Conservation (phyloP, 2,329 filamentous ascomycete species). For the Neofusicoccum ribis region DNA sequence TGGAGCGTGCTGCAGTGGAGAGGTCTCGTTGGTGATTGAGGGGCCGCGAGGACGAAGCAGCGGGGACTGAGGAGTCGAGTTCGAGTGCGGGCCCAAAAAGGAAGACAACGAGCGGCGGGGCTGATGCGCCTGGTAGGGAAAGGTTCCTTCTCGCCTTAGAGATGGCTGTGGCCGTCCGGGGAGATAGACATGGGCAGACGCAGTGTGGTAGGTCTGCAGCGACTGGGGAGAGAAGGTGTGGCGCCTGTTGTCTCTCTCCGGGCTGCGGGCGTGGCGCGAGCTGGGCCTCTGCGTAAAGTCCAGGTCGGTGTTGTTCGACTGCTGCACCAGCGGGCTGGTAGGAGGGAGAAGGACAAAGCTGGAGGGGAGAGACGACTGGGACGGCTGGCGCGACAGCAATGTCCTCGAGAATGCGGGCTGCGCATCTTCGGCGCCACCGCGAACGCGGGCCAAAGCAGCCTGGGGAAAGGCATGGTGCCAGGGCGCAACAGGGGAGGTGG, state of each 20-base stretch:
- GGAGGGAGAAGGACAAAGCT: slow-evolving; percentile 84
- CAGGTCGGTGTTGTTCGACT: slow-evolving; percentile 78
- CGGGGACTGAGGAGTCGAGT: slow-evolving; percentile 46
- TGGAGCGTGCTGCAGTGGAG: slow-evolving; percentile 81
- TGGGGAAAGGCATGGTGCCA: slow-evolving; percentile 54
- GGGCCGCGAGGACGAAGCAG: slow-evolving; percentile 60
- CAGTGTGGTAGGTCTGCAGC: slow-evolving; percentile 52
- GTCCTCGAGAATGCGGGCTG: slow-evolving; percentile 34
- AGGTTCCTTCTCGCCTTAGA: slow-evolving; percentile 59
- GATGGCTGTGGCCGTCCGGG: slow-evolving; percentile 34
- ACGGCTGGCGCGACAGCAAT: slow-evolving; percentile 42
- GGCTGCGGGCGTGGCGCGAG: slow-evolving; percentile 42
- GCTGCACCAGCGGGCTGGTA: slow-evolving; percentile 88
- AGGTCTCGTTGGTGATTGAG: slow-evolving; percentile 68
- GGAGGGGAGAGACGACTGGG: slow-evolving; percentile 67
- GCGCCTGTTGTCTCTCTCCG: slow-evolving; percentile 58
- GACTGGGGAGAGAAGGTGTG: slow-evolving; percentile 70
- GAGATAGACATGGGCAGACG: slow-evolving; percentile 25
- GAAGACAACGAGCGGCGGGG: slow-evolving; percentile 73
- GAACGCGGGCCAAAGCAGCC: slow-evolving; percentile 30
- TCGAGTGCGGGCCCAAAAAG: slow-evolving; percentile 42
- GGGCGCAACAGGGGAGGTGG: slow-evolving; percentile 58
- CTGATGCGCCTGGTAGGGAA: slow-evolving; percentile 75
- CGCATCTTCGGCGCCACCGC: background rate
- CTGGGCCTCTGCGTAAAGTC: slow-evolving; percentile 56